These are phyloP conservation scores for Cercospora berteroae DNA, from an alignment of 2,329 filamentous ascomycete genomes.

Conservation along the genomic window DNA sequence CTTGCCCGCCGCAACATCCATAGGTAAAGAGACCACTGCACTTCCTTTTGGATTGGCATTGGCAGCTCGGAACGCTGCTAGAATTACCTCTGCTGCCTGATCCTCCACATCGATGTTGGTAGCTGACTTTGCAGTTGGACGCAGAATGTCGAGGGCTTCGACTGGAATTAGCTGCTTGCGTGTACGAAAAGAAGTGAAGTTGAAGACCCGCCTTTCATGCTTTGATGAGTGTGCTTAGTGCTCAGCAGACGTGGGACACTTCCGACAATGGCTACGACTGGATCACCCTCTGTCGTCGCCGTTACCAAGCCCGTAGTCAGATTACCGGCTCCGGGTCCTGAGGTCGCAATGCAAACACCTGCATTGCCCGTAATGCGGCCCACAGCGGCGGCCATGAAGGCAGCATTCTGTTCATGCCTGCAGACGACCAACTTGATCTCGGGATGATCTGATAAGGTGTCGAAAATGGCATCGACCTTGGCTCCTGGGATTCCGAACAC, in stretches of 20 bases:
- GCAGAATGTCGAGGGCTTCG: conserved; percentile 44
- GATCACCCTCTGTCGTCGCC: conserved; percentile 45
- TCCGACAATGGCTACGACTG: conserved; percentile 51
- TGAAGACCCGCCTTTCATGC: conserved; percentile 35
- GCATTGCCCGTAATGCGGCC: conserved; percentile 49
- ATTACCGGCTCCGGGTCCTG: conserved; percentile 50
- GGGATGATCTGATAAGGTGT: conserved; percentile 47
- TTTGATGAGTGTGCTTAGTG: conserved; percentile 50
- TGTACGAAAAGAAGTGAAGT: not conserved
- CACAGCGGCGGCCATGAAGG: conserved; percentile 51
- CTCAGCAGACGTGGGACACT: conserved; percentile 47
- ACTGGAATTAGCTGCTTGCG: not conserved
- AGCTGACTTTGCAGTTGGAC: conserved; percentile 46
- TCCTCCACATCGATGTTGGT: conserved; percentile 48
- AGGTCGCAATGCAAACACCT: conserved; percentile 50
- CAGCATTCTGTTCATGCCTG: conserved; percentile 52
- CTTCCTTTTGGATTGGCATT: conserved; percentile 45
- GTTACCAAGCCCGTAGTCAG: conserved; percentile 49
- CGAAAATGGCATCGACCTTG: conserved; percentile 51
- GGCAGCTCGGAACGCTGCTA: conserved; percentile 48
- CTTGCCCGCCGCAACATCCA: conserved; percentile 45
- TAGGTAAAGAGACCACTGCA: conserved; percentile 46
- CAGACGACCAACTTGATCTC: conserved; percentile 50
- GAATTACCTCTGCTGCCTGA: conserved; percentile 49
- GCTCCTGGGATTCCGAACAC: conserved; percentile 48